A percentile compares a stretch with the other conserved stretches of the same genome.
These are phyloP conservation scores for Vigna mungo DNA, from an alignment of 306 rosid species.

Conservation along the genomic window DNA sequence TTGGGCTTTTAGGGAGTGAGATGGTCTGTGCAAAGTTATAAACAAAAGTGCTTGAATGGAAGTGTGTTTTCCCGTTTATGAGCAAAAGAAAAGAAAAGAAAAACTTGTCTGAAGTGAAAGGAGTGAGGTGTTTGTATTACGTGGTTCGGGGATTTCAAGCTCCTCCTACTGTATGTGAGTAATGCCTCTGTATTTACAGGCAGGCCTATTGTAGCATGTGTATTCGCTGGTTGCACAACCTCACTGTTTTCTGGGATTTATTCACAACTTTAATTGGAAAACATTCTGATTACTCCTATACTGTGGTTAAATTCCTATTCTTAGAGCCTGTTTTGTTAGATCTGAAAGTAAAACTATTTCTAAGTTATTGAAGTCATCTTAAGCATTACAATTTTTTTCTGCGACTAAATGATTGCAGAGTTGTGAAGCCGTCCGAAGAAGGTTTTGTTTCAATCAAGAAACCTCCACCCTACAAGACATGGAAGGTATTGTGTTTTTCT, in stretches of 20 bases:
- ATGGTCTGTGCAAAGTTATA: slow-evolving; percentile 21
- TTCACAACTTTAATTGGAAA: slow-evolving; percentile 26
- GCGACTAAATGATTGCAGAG: slow-evolving; percentile 61
- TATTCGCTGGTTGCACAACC: slow-evolving; percentile 24
- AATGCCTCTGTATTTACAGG: slow-evolving; percentile 19
- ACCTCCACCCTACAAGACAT: slow-evolving; percentile 79
- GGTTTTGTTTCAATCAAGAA: slow-evolving; percentile 83
- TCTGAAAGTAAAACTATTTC: slow-evolving; percentile 3
- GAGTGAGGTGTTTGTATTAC: slow-evolving; percentile 7
- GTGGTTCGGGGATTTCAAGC: not conserved
- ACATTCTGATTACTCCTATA: slow-evolving; percentile 28
- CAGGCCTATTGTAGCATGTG: not conserved
- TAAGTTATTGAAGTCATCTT: slow-evolving; percentile 26
- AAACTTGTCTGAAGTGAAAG: not conserved
- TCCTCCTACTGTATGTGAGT: not conserved
- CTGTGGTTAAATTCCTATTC: slow-evolving; percentile 18
- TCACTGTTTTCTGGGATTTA: slow-evolving; percentile 10
- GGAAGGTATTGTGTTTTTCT: slow-evolving; percentile 73
- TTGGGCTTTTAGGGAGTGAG: slow-evolving; percentile 13
- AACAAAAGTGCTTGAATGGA: not conserved
- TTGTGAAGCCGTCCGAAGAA: slow-evolving; percentile 84
- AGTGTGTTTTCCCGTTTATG: not conserved
- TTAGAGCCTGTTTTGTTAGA: slow-evolving; percentile 34
- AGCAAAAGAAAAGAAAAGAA: not conserved
- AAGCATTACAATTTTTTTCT: no score